Evolutionary conservation across 257 asterid species (phyloP), one percentile per base, ranked within the genome.

Genomic region (Cordia subcordata): DNA sequence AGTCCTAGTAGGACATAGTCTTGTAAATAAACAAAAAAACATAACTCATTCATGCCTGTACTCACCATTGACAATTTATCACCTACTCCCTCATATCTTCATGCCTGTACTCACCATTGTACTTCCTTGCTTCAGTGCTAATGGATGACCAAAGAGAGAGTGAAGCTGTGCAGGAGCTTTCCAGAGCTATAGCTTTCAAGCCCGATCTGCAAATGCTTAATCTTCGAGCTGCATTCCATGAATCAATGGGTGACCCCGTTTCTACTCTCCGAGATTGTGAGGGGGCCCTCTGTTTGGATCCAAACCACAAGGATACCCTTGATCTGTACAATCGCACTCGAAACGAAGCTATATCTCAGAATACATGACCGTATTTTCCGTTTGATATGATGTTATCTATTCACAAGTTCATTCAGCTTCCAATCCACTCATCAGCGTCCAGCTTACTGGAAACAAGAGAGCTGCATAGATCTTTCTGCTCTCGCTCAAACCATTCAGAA

Each of bases 201-300:
- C 81, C 81, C 1, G 85, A 78, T 70, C 40, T 81, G 67, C 85
- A 76, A 59, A 78, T 79, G 85, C 88, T 81, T 13, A 73, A 78
- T 69, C 85, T 78, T 46, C 71, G 85, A 64, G 88, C 85, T 51
- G 85, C 85, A 45, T 81, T 81, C 70, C 73, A 75, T 12, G 88
- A 81, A 68, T 81, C 88, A 15, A 76, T 81, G 85, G 73, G 73
- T 9, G 82, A 78, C 61, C 66, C 68, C 19, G 55, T 53, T 47
- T 72, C 75, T 50, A 82, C 88, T 18, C 78, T 81, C 53, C 61
- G 63, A 61, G 88, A 81, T 57, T 73, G 88, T 63, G 82, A 76
- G 70, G 82, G 85, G 13, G 85, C 88, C 23, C 88, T 78, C 33
- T 81, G 85, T 67, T 78, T 81, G 75, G 88, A 81, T 71, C 82